Evolutionary conservation across 345 rosid species (phyloP), one percentile per base, ranked within the genome.

Genomic region (Arabidopsis suecica): DNA sequence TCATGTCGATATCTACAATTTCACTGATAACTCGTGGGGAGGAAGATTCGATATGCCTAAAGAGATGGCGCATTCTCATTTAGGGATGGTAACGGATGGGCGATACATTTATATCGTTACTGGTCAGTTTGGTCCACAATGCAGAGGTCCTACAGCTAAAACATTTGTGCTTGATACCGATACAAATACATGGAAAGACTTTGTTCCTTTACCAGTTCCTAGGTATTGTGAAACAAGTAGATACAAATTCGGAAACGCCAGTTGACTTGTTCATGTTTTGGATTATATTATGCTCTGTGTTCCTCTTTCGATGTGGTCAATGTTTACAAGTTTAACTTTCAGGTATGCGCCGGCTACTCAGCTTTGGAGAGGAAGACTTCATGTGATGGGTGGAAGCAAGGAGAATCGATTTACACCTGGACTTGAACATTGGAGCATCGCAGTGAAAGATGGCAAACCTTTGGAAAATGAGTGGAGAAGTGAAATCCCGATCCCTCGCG

Each of bases 301-400:
- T 55, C 18, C 11, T 68, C 63, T 32, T 40, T 56, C 0, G 18
- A 59, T 58, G 66, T 59, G 66, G 42, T 33, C 34, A 58, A 8
- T 59, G 44, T 69, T 69, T 44, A 45, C 45, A 11, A 9, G 48
- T 38, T 57, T 34, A 32, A n/a, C 81, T 45, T 69, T 82, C 82
- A 94, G 98, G 83, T 94, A 94, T 85, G 98, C 98, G 33, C 98
- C 98, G 5, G 97, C 97, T 74, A 94, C 97, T 77, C 93, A 88
- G 78, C 88, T 91, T 42, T 94, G 97, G 98, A 91, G 89, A 85
- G 98, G 98, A 23, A 88, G 98, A 81, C 96, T 94, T 64, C 98
- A 94, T 75, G 98, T 94, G 81, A 94, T 94, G 97, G 97, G 96
- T 72, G 98, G 98, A 54, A 94, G 97, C 85, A 87, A 87, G 81